Evolutionary conservation across 164 flowering plant genomes (phyloP), one percentile per base, ranked within the genome.

Genomic region (Annona squamosa): DNA sequence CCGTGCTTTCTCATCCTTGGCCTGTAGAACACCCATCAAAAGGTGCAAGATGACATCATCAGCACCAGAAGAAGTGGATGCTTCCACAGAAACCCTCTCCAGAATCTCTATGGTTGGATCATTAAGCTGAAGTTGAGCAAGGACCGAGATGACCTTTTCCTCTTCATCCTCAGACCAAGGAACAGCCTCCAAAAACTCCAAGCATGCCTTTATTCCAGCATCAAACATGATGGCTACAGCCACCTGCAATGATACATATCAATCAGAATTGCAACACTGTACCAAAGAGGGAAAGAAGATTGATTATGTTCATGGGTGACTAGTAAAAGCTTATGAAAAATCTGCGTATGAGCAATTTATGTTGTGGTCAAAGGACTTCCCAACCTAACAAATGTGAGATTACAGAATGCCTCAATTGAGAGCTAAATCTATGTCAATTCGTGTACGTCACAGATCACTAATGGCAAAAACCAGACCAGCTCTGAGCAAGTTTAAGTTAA

Each of bases 131-230:
- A 91, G 94, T 73, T 88, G 79, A 73, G 48, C 71, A 18, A 94
- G 87, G 68, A 73, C 77, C 46, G 84, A 84, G 47, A 92, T 74
- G 4, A 94, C 83, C 69, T 80, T 86, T 74, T 87, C 88, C 78
- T 91, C 97, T 77, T 94, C 97, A 48, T 89, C 91, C 70, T 88
- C 91, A 12, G 95, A 78, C 98, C 99, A 94, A 17, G 99, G 99
- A 72, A 89, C 85, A 19, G 97, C 92, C 81, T 92, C 97, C 82
- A 94, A 77, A 76, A 87, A 86, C 65, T 91, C 93, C 69, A 94
- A 77, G 78, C 99, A 94, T n/a, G 91, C 85, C 63, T 47, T 48
- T 44, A 88, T 83, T 48, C 97, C 97, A 1, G 69, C 80, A 72
- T 90, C 92, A 85, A 89, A 94, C 84, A 83, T 79, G 19, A 92